Evolutionary conservation across 148 eudicot genomes (phyloP).

Genomic region (Amaranthus palmeri): DNA sequence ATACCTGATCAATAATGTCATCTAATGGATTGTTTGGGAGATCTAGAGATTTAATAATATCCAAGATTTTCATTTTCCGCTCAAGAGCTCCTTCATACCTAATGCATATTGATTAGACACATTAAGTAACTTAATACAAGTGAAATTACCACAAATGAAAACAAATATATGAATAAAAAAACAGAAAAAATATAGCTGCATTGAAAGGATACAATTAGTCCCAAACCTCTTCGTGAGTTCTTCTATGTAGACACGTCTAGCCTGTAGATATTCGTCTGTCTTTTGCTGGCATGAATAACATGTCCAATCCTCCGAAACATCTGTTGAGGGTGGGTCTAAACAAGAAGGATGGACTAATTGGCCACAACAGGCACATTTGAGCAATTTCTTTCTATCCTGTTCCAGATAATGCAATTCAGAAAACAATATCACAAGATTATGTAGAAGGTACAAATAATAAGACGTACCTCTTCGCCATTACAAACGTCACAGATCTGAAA

Average conservation of each 20-base stretch:
- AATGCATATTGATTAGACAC: slow-evolving; percentile 11
- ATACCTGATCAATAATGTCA: slow-evolving; percentile 95
- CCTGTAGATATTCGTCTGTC: slow-evolving; percentile 79
- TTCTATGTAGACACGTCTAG: slow-evolving; percentile 60
- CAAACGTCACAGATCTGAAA: slow-evolving; percentile 94
- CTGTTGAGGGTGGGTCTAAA: slow-evolving; percentile 62
- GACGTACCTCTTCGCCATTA: slow-evolving; percentile 72
- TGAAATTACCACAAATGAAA: neutral
- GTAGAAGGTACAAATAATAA: neutral
- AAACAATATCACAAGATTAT: slow-evolving; percentile 7
- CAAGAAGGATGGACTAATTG: slow-evolving; percentile 85
- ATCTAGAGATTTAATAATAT: slow-evolving; percentile 68
- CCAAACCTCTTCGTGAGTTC: slow-evolving; percentile 67
- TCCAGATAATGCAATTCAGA: slow-evolving; percentile 19
- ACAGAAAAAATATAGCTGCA: neutral
- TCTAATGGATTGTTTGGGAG: slow-evolving; percentile 96
- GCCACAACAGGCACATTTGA: slow-evolving; percentile 78
- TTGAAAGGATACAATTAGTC: neutral
- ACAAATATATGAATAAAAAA: neutral
- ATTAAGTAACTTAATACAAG: neutral
- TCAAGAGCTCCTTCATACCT: slow-evolving; percentile 86
- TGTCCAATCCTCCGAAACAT: slow-evolving; percentile 68
- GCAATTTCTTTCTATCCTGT: slow-evolving; percentile 91
- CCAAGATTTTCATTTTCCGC: slow-evolving; percentile 64
- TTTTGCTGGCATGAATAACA: slow-evolving; percentile 84